Base-by-base conservation (phyloP, 2,329 filamentous ascomycete genomes). In the Cadophora sp. region DNA sequence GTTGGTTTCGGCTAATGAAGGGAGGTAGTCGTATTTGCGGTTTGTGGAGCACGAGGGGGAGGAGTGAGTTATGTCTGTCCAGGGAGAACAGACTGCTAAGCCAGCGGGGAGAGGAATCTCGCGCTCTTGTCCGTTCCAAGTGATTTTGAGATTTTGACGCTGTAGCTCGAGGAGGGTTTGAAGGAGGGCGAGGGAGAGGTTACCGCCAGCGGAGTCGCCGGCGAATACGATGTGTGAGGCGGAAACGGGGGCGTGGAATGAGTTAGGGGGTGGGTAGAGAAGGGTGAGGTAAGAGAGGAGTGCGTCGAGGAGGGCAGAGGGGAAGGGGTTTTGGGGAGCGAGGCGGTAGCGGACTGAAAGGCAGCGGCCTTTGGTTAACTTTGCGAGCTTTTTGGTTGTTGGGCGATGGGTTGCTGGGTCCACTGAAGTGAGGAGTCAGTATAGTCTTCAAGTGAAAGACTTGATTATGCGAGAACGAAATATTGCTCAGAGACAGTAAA, bases 191-290 rank as follows among this genome's bases (percentile, higher is more conserved):
- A 93, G 83, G 16, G 83, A 80, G 50, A 95, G 85, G 72, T 91
- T 92, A 2, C 91, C 92, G 16, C 93, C 92, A 3, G 93, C 92
- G 67, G 87, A 71, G 62, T 96, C 92, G 48, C 92, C 92, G 1
- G 86, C 84, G 72, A 96, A 82, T 11, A 94, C 87, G 51, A 96
- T 89, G 65, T 92, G 83, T 51, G 83, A 81, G 0, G 92, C 83
- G 6, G 83, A 80, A 1, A 95, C 86, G 2, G 92, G 81, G 16
- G 85, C 82, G 77, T 96, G 92, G 55, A 88, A 85, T 0, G 91
- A 86, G 22, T 85, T 90, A 0, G 86, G 82, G 0, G 91, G 90
- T 14, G 92, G 92, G 73, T 93, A 90, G 1, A 96, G 82, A 46
- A 75, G 71, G 11, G 69, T 87, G 43, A 96, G 83, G 75, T 95